Percentiles rank a stretch among this genome's conserved stretches.
Evolutionary conservation across 1,284 basidiomycete genomes (phyloP).

Genomic region (Veloboletus limbatus): DNA sequence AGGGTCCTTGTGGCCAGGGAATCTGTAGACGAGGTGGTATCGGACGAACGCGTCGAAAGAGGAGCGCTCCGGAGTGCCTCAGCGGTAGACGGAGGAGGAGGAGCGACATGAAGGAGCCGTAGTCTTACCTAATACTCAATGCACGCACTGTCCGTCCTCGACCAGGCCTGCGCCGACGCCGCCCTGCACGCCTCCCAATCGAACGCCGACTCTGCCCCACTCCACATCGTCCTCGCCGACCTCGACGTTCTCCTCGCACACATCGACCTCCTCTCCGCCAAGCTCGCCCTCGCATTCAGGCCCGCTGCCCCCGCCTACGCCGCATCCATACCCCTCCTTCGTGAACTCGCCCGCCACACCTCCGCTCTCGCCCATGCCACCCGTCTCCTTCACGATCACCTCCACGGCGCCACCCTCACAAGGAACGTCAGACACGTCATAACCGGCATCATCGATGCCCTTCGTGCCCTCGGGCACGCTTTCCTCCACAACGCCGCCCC

Average conservation of each 20-base stretch:
- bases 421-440: slow-evolving; percentile 45
- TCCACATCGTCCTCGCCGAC: slow-evolving; percentile 51
- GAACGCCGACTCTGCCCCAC: slow-evolving; percentile 22
- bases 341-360: slow-evolving; percentile 54
- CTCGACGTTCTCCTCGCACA: slow-evolving; percentile 58
- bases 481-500: slow-evolving; percentile 36
- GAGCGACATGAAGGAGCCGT: slow-evolving; percentile 7
- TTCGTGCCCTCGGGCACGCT: slow-evolving; percentile 40
- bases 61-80: slow-evolving; percentile 16
- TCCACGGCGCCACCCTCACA: slow-evolving; percentile 54
- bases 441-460: slow-evolving; percentile 46
- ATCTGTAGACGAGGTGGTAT: too few relatives aligned
- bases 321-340: slow-evolving; percentile 54
- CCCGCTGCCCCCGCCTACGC: slow-evolving; percentile 55
- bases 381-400: slow-evolving; percentile 44
- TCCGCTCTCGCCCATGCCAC: slow-evolving; percentile 59
- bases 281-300: slow-evolving; percentile 62
- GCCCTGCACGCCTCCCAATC: slow-evolving; percentile 32
- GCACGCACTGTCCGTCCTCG: too few relatives aligned
- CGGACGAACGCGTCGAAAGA: too few relatives aligned
- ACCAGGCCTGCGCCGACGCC: slow-evolving; percentile 46
- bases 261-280: slow-evolving; percentile 60
- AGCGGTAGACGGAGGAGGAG: slow-evolving; percentile 9
- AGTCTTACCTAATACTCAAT: neutral
- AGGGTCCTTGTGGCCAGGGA: slow-evolving; percentile 8